These are phyloP conservation scores for Cladosporium sp. DNA, from an alignment of 2,329 filamentous ascomycete genomes.

Conservation along the genomic window DNA sequence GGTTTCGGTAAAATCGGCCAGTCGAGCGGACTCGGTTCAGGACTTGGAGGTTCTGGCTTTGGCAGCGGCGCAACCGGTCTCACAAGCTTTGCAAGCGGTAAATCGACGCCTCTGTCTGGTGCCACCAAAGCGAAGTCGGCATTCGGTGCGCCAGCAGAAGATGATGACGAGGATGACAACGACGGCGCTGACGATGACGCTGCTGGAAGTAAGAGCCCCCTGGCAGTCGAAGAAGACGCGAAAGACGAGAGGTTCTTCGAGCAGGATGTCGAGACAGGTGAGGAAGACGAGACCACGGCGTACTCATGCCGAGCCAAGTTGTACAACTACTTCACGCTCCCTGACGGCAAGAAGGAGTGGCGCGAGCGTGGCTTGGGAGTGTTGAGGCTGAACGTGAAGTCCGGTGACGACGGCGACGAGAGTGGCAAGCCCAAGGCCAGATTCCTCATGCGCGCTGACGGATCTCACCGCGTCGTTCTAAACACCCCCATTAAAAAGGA, in stretches of 20 bases:
- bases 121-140: slow-evolving; percentile 62
- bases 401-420: slow-evolving; percentile 56
- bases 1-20: slow-evolving; percentile 36
- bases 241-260: slow-evolving; percentile 57
- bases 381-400: slow-evolving; percentile 77
- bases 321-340: slow-evolving; percentile 66
- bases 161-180: slow-evolving; percentile 57
- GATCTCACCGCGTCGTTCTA: slow-evolving; percentile 80
- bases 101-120: slow-evolving; percentile 45
- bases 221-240: slow-evolving; percentile 59
- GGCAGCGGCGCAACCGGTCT: slow-evolving; percentile 51
- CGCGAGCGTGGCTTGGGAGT: slow-evolving; percentile 85
- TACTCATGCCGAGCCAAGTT: slow-evolving; percentile 79
- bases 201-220: slow-evolving; percentile 44
- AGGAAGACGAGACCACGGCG: slow-evolving; percentile 76
- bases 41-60: slow-evolving; percentile 32
- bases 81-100: slow-evolving; percentile 63
- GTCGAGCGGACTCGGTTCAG: slow-evolving; percentile 28
- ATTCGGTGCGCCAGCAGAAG: slow-evolving; percentile 74
- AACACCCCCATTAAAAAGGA: slow-evolving; percentile 79
- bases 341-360: slow-evolving; percentile 63
- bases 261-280: slow-evolving; percentile 81
- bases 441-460: slow-evolving; percentile 88
- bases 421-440: slow-evolving; percentile 58
- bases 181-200: slow-evolving; percentile 48